These are phyloP conservation scores for Lachancea thermotolerans DNA, from an alignment of 805 yeast genomes.

Conservation along the genomic window DNA sequence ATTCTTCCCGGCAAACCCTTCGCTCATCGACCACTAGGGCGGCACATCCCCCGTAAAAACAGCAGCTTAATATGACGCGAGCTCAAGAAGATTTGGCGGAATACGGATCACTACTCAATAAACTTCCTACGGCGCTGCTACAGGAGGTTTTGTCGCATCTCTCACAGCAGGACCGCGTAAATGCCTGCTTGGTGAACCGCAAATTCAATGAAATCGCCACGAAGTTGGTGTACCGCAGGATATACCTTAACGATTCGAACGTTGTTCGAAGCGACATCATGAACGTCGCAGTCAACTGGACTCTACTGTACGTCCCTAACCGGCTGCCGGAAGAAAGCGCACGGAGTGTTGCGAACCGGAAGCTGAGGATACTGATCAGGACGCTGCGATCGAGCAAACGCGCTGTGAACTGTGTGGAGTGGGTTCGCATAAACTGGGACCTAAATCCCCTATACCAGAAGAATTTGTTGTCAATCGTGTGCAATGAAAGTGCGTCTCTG, in stretches of 20 bases:
- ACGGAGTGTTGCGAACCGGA: constrained; percentile 27
- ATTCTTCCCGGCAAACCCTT: too few relatives aligned
- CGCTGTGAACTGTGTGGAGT: constrained; percentile 27
- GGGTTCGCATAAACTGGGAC: constrained; percentile 41
- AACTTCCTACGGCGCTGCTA: constrained; percentile 12
- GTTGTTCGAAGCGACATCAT: constrained; percentile 34
- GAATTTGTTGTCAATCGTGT: constrained; percentile 25
- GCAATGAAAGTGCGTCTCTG: constrained; percentile 27
- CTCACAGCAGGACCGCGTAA: constrained; percentile 32
- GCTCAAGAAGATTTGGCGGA: not conserved
- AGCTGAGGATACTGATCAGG: constrained; percentile 23
- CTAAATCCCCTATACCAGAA: constrained; percentile 29
- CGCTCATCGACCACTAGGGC: too few relatives aligned
- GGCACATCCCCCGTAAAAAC: too few relatives aligned
- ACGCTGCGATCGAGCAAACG: constrained; percentile 21
- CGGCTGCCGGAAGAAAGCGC: constrained; percentile 23
- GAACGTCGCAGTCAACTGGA: constrained; percentile 36
- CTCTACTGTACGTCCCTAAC: constrained; percentile 28
- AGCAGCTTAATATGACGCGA: too few relatives aligned
- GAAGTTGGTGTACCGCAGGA: constrained; percentile 31
- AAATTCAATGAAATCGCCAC: constrained; percentile 29
- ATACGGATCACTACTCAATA: not conserved
- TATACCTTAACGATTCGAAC: constrained; percentile 37
- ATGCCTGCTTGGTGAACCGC: constrained; percentile 22
- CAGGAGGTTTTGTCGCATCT: constrained; percentile 31